Conservation (phyloP, 768 basidiomycete genomes). For the Hypsizygus marmoreus region DNA sequence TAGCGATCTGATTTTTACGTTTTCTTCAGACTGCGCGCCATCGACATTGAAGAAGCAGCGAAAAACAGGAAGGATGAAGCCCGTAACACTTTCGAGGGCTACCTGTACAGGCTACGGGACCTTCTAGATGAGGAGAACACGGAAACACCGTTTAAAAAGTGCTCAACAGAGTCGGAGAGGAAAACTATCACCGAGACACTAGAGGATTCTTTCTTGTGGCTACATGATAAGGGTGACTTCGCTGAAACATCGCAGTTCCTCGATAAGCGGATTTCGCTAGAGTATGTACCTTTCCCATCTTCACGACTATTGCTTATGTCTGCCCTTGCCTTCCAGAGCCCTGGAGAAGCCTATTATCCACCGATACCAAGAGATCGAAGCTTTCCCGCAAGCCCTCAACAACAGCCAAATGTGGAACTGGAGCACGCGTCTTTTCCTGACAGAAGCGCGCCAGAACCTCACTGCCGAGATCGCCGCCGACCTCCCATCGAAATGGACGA, state of each 20-base stretch:
- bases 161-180: slow-evolving; percentile 75
- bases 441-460: slow-evolving; percentile 74
- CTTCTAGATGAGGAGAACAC: slow-evolving; percentile 67
- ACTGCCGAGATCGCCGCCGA: slow-evolving; percentile 63
- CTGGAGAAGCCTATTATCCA: slow-evolving; percentile 82
- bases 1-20: neutral
- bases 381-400: slow-evolving; percentile 81
- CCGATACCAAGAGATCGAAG: slow-evolving; percentile 87
- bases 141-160: slow-evolving; percentile 81
- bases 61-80: slow-evolving; percentile 87
- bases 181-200: slow-evolving; percentile 64
- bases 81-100: slow-evolving; percentile 87
- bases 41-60: slow-evolving; percentile 76
- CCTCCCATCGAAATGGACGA: slow-evolving; percentile 78
- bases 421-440: slow-evolving; percentile 84
- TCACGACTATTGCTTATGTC: slow-evolving; percentile 5
- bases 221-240: slow-evolving; percentile 79
- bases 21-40: slow-evolving; percentile 64
- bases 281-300: slow-evolving; percentile 56
- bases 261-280: slow-evolving; percentile 75
- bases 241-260: slow-evolving; percentile 78
- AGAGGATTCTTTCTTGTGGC: slow-evolving; percentile 79
- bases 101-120: slow-evolving; percentile 89
- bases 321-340: slow-evolving; percentile 41
- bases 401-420: slow-evolving; percentile 87